Percentiles rank a stretch among this genome's conserved stretches.
phyloP scores from a whole-genome alignment of 495 filamentous ascomycete genomes.

The Aspergillus sparsus region DNA sequence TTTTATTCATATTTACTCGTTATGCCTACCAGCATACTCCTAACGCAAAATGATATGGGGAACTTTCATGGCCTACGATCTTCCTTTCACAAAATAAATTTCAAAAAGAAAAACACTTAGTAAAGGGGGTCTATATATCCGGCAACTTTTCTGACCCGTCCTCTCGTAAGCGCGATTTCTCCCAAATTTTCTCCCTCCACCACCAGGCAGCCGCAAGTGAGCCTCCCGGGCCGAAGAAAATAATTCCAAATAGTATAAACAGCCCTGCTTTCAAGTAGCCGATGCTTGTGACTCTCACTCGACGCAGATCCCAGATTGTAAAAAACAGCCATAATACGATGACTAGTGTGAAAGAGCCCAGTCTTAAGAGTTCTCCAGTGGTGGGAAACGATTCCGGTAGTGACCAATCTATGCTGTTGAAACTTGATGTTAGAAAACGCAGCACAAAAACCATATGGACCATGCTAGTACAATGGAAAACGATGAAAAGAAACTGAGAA shows the following conservation, averaged over 20 bases:
- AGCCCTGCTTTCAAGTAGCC: neutral
- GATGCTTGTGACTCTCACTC: constrained; percentile 5
- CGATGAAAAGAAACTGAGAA: neutral
- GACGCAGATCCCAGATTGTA: constrained; percentile 12
- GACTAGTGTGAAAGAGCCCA: neutral
- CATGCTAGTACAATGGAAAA: neutral
- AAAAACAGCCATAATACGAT: constrained; percentile 12
- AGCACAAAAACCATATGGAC: neutral
- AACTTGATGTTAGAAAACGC: neutral
- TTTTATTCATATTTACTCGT: too few relatives aligned
- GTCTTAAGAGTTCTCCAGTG: neutral
- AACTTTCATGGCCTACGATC: too few relatives aligned
- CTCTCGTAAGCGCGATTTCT: constrained; percentile 3
- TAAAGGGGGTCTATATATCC: too few relatives aligned
- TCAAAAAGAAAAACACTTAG: too few relatives aligned
- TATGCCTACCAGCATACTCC: too few relatives aligned
- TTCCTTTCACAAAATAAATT: too few relatives aligned
- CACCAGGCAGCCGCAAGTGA: constrained; percentile 5
- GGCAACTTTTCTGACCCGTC: too few relatives aligned
- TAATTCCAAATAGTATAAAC: neutral
- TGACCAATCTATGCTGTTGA: neutral
- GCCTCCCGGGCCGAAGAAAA: neutral
- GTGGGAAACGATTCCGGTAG: neutral
- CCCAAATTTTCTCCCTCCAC: constrained; percentile 8
- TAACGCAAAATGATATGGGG: too few relatives aligned